A percentile compares a stretch with the other conserved stretches of the same genome.
Evolutionary conservation across 1,139 yeast species (phyloP).

Genomic region (Ogataea hybrid): DNA sequence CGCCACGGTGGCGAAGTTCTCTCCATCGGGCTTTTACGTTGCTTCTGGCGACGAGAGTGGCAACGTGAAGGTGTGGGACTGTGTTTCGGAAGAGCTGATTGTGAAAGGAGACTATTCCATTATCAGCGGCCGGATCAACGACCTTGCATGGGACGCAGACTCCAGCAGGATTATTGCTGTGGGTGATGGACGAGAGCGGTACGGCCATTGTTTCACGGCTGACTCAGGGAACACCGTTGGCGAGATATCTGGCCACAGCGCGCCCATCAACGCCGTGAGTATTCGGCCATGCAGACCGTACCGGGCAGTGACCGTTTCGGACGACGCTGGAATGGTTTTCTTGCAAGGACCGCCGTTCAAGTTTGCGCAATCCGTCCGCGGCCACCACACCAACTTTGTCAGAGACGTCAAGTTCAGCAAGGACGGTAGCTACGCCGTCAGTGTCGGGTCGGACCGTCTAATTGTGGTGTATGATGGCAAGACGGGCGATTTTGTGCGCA

Average conservation of each 20-base stretch:
- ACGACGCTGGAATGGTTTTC: constrained; percentile 82
- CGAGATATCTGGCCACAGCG: constrained; percentile 93
- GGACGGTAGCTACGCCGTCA: constrained; percentile 66
- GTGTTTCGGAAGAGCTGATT: constrained; percentile 55
- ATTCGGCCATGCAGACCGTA: constrained; percentile 89
- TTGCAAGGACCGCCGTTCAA: constrained; percentile 93
- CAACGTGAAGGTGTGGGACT: constrained; percentile 85
- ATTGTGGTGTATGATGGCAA: constrained; percentile 84
- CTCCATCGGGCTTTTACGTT: constrained; percentile 86
- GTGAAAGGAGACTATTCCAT: constrained; percentile 77
- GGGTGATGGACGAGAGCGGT: constrained; percentile 90
- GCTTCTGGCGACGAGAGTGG: constrained; percentile 97
- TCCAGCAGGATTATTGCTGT: constrained; percentile 84
- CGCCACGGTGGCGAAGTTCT: constrained; percentile 80
- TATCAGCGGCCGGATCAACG: constrained; percentile 78
- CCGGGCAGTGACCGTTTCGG: constrained; percentile 91
- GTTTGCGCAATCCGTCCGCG: constrained; percentile 70
- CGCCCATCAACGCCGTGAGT: constrained; percentile 77
- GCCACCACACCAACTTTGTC: constrained; percentile 73
- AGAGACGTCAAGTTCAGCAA: constrained; percentile 84
- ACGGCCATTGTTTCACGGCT: constrained; percentile 90
- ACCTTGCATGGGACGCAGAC: constrained; percentile 93
- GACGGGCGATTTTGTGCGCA: constrained; percentile 68
- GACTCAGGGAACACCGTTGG: constrained; percentile 96
- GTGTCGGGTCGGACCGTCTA: constrained; percentile 84